phyloP scores from a whole-genome alignment of 2,329 filamentous ascomycete species.

The Fusarium tuaranense region DNA sequence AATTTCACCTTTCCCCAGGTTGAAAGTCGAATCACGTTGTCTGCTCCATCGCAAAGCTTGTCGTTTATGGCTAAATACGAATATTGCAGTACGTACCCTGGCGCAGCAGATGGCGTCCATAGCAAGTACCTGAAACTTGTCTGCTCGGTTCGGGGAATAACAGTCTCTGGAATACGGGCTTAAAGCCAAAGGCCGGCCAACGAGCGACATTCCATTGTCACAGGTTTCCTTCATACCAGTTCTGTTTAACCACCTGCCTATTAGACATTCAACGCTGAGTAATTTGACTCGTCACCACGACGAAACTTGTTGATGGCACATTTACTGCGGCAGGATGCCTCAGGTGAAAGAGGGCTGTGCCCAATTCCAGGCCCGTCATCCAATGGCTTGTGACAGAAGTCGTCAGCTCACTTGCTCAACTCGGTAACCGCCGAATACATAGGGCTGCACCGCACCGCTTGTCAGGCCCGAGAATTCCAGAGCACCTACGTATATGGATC shows the following conservation, averaged over 20 bases:
- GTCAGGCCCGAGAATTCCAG: background rate
- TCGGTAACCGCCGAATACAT: background rate
- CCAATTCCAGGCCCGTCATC: background rate
- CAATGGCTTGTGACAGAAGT: background rate
- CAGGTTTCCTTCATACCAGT: background rate
- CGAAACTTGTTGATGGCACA: background rate
- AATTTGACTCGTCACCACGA: conserved; percentile 1
- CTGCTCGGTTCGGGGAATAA: background rate
- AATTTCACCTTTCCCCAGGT: background rate
- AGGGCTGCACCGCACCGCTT: background rate
- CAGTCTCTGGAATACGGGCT: background rate
- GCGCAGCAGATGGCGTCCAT: background rate
- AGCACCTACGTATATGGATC: background rate
- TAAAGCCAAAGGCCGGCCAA: background rate
- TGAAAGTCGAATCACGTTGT: background rate
- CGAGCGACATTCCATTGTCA: background rate
- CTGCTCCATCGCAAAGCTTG: background rate
- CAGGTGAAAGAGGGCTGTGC: background rate
- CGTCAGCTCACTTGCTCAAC: background rate
- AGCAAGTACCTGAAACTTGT: background rate
- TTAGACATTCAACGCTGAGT: background rate
- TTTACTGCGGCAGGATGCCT: background rate
- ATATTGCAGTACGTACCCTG: background rate
- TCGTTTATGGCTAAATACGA: background rate
- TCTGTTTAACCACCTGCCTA: background rate